Percentiles rank a stretch among this genome's conserved stretches.
Evolutionary conservation across 257 asterid species (phyloP).

Genomic region (Solanum gandarillasii): DNA sequence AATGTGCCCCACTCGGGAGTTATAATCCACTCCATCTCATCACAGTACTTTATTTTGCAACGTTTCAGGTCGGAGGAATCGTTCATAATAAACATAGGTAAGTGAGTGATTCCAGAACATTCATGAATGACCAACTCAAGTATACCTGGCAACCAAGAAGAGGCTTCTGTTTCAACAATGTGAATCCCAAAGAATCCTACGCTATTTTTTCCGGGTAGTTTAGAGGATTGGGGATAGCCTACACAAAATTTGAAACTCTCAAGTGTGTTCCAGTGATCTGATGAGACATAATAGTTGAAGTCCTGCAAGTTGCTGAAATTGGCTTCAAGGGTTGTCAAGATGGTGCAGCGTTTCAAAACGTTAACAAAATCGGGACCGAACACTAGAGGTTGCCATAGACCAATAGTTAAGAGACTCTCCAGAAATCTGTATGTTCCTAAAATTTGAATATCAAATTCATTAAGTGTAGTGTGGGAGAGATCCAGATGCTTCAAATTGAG

Average conservation of each 20-base stretch:
- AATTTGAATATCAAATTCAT: not conserved
- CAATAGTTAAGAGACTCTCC: constrained; percentile 9
- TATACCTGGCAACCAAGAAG: constrained; percentile 1
- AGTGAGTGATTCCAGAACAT: constrained; percentile 2
- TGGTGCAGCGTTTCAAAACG: not conserved
- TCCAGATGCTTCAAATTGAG: constrained; percentile 1
- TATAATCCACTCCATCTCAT: constrained; percentile 11
- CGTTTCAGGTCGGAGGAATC: constrained; percentile 1
- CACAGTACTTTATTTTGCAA: not conserved
- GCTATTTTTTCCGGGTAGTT: constrained; percentile 2
- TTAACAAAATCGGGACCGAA: not conserved
- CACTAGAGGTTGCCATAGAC: not conserved
- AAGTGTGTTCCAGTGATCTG: constrained; percentile 14
- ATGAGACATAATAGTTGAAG: not conserved
- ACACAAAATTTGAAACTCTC: constrained; percentile 14
- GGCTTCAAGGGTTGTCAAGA: constrained; percentile 11
- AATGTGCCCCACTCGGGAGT: not conserved
- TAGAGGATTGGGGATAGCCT: constrained; percentile 6
- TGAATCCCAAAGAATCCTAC: constrained; percentile 5
- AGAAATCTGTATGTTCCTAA: constrained; percentile 3
- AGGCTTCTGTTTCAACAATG: not conserved
- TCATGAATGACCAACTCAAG: constrained; percentile 8
- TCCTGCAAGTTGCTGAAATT: constrained; percentile 8
- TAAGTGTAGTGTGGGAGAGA: constrained; percentile 1
- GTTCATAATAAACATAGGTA: constrained; percentile 4